Evolutionary conservation across 2,329 filamentous ascomycete species (phyloP).

Genomic region (Fusarium sp.): DNA sequence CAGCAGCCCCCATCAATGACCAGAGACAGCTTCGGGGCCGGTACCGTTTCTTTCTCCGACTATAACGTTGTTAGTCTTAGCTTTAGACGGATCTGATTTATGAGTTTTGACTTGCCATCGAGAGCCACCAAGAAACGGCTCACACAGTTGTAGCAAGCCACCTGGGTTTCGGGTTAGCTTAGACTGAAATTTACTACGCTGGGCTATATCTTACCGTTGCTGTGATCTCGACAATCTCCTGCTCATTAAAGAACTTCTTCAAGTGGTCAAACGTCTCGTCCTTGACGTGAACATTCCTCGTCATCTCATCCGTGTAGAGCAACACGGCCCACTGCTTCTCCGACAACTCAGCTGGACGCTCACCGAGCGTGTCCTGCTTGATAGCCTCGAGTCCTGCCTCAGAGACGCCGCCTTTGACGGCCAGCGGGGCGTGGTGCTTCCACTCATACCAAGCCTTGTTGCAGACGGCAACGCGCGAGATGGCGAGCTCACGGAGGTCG

Average conservation of each 20-base stretch:
- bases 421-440: constrained; percentile 80
- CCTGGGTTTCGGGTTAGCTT: constrained; percentile 49
- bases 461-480: constrained; percentile 82
- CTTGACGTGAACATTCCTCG: constrained; percentile 74
- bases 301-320: constrained; percentile 87
- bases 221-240: constrained; percentile 84
- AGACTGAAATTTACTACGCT: background rate
- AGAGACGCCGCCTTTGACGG: constrained; percentile 67
- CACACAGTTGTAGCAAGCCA: constrained; percentile 86
- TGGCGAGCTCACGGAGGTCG: constrained; percentile 79
- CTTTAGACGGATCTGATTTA: constrained; percentile 18
- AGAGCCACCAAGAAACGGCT: constrained; percentile 86
- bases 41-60: constrained; percentile 69
- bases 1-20: constrained; percentile 46
- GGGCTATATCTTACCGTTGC: constrained; percentile 67
- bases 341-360: constrained; percentile 57
- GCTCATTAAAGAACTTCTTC: constrained; percentile 71
- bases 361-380: constrained; percentile 48
- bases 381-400: constrained; percentile 61
- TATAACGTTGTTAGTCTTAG: constrained; percentile 49
- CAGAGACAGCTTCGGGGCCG: constrained; percentile 57
- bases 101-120: constrained; percentile 68
- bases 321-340: constrained; percentile 76
- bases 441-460: constrained; percentile 90
- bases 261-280: constrained; percentile 76